Evolutionary conservation across 1,284 basidiomycete genomes (phyloP), one percentile per base, ranked within the genome.

Genomic region (Rhodotorula glutinis): DNA sequence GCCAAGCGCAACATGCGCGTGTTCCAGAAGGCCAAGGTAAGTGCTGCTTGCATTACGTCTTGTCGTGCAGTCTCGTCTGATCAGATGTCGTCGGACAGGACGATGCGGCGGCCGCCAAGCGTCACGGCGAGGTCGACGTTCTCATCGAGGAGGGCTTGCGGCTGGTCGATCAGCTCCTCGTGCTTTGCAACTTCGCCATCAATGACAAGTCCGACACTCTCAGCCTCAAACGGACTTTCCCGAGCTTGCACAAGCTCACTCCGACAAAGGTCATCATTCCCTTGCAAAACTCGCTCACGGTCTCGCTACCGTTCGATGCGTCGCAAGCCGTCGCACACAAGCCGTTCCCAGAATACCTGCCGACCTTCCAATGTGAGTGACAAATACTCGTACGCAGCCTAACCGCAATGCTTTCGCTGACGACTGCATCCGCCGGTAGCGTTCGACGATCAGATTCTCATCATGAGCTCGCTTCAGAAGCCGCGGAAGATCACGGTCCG

Each of bases 381-480:
- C 46, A 13, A 4, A 11, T n/a, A 2, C n/a, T 27, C 10, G 2
- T 14, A 21, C 21, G 8, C 7, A 17, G 23, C 23, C 38, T 5
- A 25, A 4, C 11, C 14, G 8, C 13, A 41, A 49, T 25, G 1
- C 19, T 46, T 5, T 17, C 13, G 23, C 40, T 64, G 53, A 61
- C 56, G 27, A 7, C 3, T 38, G 33, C 11, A 11, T 29, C 9
- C 23, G 25, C 11, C 1, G 38, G 63, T 76, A 91, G 92, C 82
- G 27, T 90, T 95, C 75, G 77, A 80, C 49, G 92, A 98, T 69
- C 86, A 88, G 40, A 86, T 98, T 67, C 89, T 92, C 43, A 82
- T 99, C 74, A 98, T 99, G 95, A 85, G 83, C 38, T 97, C 96
- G 16, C 81, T 98, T 27, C 92, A 93, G 55, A 90, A 87, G 75